Evolutionary conservation across 2,329 filamentous ascomycete genomes (phyloP).

Genomic region (Annulohypoxylon truncatum): DNA sequence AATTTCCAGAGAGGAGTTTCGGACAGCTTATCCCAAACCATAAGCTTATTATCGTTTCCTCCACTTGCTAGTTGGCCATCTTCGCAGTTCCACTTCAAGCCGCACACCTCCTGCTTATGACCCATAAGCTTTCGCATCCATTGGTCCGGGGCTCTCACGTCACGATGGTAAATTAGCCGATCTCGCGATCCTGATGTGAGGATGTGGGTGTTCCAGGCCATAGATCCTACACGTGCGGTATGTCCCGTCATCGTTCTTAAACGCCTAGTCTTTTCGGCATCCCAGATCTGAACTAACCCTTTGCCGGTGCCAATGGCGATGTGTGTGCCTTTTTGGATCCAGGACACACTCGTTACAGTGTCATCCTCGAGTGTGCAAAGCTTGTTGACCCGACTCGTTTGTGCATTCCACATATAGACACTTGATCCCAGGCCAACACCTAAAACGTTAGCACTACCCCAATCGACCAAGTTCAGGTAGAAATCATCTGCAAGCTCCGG

Average conservation of each 20-base stretch:
- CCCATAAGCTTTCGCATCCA: conserved; percentile 88
- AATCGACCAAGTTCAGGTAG: conserved; percentile 96
- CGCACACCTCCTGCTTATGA: conserved; percentile 98
- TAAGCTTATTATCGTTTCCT: conserved; percentile 98
- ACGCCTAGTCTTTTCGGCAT: conserved; percentile 86
- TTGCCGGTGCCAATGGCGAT: conserved; percentile 95
- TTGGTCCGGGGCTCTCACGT: conserved; percentile 92
- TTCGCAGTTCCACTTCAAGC: conserved; percentile 95
- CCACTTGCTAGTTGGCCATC: conserved; percentile 95
- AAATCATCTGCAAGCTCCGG: conserved; percentile 97
- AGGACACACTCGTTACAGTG: conserved; percentile 94
- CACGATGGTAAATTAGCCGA: conserved; percentile 92
- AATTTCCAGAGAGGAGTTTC: conserved; percentile 94
- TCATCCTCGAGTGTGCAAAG: conserved; percentile 93
- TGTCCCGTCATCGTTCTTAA: conserved; percentile 97
- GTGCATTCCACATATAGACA: conserved; percentile 98
- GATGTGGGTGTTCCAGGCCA: conserved; percentile 99
- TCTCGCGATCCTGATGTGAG: conserved; percentile 95
- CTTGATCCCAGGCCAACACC: conserved; percentile 92
- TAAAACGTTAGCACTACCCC: conserved; percentile 94
- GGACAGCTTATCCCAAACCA: conserved; percentile 98
- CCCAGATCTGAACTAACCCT: conserved; percentile 97
- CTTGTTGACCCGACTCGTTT: conserved; percentile 90
- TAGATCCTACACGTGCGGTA: conserved; percentile 88
- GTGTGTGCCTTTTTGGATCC: conserved; percentile 98